phyloP scores from a whole-genome alignment of 1,284 basidiomycete species.

The Ustilago nuda region DNA sequence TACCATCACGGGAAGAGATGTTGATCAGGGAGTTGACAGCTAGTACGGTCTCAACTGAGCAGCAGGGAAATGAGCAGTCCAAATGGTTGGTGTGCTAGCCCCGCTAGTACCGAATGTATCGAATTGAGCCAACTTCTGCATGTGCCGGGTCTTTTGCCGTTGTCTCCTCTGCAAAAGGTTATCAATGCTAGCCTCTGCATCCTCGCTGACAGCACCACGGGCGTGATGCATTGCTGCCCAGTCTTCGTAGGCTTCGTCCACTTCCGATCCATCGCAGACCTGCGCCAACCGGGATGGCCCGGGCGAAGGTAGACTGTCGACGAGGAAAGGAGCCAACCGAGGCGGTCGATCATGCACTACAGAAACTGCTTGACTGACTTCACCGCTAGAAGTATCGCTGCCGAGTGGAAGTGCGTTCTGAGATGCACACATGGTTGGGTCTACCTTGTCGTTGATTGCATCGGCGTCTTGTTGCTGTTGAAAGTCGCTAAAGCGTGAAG shows the following conservation, averaged over 20 bases:
- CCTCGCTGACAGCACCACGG: slow-evolving; percentile 35
- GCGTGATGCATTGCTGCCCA: slow-evolving; percentile 52
- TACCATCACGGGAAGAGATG: neutral
- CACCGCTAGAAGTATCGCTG: slow-evolving; percentile 44
- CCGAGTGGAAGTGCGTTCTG: slow-evolving; percentile 7
- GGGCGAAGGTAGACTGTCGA: slow-evolving; percentile 10
- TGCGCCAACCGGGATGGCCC: neutral
- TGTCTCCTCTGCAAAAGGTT: slow-evolving; percentile 28
- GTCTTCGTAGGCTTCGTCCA: slow-evolving; percentile 46
- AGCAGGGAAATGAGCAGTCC: slow-evolving; percentile 45
- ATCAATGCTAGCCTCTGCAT: slow-evolving; percentile 39
- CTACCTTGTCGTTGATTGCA: neutral
- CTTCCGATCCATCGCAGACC: slow-evolving; percentile 7
- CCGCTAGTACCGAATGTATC: slow-evolving; percentile 29
- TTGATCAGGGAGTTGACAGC: neutral
- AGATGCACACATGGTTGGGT: neutral
- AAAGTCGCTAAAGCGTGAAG: slow-evolving; percentile 30
- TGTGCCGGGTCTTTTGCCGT: slow-evolving; percentile 20
- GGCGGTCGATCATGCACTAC: slow-evolving; percentile 43
- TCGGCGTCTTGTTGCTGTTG: slow-evolving; percentile 1
- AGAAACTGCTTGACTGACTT: slow-evolving; percentile 41
- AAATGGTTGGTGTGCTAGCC: slow-evolving; percentile 37
- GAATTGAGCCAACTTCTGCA: slow-evolving; percentile 23
- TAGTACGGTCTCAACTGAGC: slow-evolving; percentile 53
- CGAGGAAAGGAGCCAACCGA: slow-evolving; percentile 29